Conservation (phyloP, 2,329 filamentous ascomycete species). For the Fusarium setosum region DNA sequence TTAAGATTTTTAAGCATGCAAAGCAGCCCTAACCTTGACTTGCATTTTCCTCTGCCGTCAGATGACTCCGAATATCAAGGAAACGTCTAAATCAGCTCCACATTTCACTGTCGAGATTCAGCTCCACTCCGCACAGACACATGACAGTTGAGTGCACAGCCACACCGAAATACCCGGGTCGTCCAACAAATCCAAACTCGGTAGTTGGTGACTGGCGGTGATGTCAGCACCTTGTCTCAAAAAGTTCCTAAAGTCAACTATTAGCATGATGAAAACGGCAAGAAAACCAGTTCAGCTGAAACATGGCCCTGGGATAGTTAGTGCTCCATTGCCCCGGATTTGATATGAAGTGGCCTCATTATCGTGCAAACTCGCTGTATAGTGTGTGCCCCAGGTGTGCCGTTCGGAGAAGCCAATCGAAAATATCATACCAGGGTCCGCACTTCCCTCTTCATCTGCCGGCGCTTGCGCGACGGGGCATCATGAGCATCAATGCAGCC, state of each 20-base stretch:
- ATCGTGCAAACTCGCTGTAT: no score
- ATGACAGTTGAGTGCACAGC: slow-evolving; percentile 26
- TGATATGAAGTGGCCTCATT: neutral
- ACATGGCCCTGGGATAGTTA: neutral
- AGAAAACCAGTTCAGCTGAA: neutral
- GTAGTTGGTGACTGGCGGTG: slow-evolving; percentile 6
- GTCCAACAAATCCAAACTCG: slow-evolving; percentile 9
- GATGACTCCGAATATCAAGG: slow-evolving; percentile 1
- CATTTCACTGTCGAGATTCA: neutral
- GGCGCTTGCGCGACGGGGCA: slow-evolving; percentile 4
- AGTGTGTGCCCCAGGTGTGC: no score
- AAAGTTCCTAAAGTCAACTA: neutral
- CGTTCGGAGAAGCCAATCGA: no score
- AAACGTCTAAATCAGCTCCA: neutral
- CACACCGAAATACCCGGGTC: slow-evolving; percentile 9
- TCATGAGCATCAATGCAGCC: neutral
- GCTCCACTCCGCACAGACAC: neutral
- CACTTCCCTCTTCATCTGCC: slow-evolving; percentile 19
- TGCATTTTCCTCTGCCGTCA: neutral
- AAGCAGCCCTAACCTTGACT: neutral
- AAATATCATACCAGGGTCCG: neutral
- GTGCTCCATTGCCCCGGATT: neutral
- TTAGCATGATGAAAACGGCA: slow-evolving; percentile 1
- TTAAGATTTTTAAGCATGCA: no score
- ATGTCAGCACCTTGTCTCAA: slow-evolving; percentile 11